Percentiles rank a stretch among this genome's conserved stretches.
Evolutionary conservation across 1,284 basidiomycete species (phyloP).

Genomic region (Termitomyces sp.): DNA sequence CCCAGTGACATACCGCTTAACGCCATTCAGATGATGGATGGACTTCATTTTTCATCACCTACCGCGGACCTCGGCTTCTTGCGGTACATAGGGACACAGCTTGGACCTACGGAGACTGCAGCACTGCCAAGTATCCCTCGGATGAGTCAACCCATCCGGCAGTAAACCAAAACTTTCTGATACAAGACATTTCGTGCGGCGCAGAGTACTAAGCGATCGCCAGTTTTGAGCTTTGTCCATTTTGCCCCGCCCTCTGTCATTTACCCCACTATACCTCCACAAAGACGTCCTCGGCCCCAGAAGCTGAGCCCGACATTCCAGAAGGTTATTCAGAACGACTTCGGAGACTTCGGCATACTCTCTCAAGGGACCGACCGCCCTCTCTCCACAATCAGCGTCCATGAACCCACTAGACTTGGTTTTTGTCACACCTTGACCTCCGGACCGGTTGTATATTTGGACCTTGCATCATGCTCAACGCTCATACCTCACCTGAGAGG

Average conservation of each 20-base stretch:
- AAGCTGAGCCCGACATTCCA: background rate
- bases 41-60: background rate
- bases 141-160: background rate
- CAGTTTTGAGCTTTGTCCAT: too few species aligned
- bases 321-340: background rate
- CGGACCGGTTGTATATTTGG: slow-evolving; percentile 2
- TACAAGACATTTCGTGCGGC: background rate
- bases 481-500: background rate
- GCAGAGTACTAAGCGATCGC: background rate
- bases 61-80: slow-evolving; percentile 6
- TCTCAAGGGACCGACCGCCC: background rate
- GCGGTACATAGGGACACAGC: slow-evolving; percentile 1
- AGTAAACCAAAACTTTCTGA: background rate
- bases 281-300: background rate
- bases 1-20: background rate
- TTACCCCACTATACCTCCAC: too few species aligned
- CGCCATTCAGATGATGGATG: background rate
- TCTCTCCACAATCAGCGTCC: background rate
- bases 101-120: background rate
- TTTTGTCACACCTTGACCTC: background rate
- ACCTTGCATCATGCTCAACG: background rate
- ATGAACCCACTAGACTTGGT: background rate
- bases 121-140: too few species aligned
- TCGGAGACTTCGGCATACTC: background rate
- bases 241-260: too few species aligned